Evolutionary conservation across 176 grass and related monocot species (phyloP).

Genomic region (Tuctoria greenei): DNA sequence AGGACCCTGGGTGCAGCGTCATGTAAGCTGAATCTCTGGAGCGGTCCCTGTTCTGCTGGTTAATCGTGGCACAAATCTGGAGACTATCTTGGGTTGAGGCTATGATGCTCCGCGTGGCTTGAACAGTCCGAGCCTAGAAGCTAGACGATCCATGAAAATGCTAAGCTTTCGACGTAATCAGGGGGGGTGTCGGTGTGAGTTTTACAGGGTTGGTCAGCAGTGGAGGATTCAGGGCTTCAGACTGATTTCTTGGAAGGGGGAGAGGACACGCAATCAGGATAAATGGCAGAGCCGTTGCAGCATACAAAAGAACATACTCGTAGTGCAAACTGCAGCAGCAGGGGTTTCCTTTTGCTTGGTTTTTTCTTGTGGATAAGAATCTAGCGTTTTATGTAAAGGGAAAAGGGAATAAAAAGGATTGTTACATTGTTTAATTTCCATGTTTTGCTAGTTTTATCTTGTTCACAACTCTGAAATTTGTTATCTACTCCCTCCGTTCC

Average conservation of each 20-base stretch:
- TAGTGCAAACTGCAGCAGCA: neutral
- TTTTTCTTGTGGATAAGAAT: neutral
- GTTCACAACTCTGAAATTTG: too few relatives aligned
- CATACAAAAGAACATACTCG: neutral
- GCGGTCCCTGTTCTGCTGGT: neutral
- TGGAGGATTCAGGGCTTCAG: neutral
- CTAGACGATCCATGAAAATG: neutral
- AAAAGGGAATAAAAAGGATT: neutral
- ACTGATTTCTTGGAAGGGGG: neutral
- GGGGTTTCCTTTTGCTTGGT: neutral
- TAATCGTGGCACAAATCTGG: neutral
- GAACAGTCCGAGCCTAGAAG: neutral
- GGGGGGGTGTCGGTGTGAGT: neutral
- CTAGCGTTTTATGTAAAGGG: neutral
- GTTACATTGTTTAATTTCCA: neutral
- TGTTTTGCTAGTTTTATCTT: too few relatives aligned
- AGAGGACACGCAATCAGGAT: neutral
- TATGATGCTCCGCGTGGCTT: neutral
- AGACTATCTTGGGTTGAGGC: neutral
- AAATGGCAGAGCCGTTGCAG: neutral
- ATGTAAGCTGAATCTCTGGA: conserved; percentile 37
- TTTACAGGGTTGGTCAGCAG: neutral
- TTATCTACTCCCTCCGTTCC: too few relatives aligned
- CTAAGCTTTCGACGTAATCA: neutral
- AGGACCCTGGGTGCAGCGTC: conserved; percentile 50